Base-by-base conservation (phyloP, 2,329 filamentous ascomycete genomes). In the Penicillium glabrum region DNA sequence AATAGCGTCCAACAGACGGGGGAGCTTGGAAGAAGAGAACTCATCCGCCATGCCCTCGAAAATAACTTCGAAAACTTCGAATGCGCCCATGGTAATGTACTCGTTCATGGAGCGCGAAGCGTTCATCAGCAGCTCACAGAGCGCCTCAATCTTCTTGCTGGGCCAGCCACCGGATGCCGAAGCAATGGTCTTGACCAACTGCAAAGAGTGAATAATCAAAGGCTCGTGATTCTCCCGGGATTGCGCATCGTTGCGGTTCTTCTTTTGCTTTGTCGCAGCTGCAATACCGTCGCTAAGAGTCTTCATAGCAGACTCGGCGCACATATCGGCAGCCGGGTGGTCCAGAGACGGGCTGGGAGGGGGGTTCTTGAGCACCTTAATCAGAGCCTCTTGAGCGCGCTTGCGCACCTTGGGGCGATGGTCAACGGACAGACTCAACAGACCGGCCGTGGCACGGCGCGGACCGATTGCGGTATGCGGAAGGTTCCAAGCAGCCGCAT, bases 41-140 rank as follows among this genome's bases (percentile, higher is more conserved):
- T 96, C 91, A 63, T 93, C 89, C 16, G 87, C 85, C 89, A 99
- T 93, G 8, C 92, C 89, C 66, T 89, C 89, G 64, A 99, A 98
- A 45, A 98, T 96, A 73, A 96, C 89, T 74, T 99, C 95, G 68
- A 99, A 99, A 4, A 98, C 93, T 63, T 97, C 93, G 67, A 99
- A 97, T 0, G 93, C 90, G 11, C 91, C 89, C 88, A 98, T 96
- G 31, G 93, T 96, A 80, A 99, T 88, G 73, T 93, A 96, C 72
- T 98, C 93, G 72, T 96, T 97, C 73, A 87, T 95, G 9, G 90
- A 93, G 69, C 88, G 88, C 29, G 93, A 93, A 60, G 98, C 96
- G 64, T 87, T 87, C 64, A 99, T 85, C 56, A 99, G 79, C 53
- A 96, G 79, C 74, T 98, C 93, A 74, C 93, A 97, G 33, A 99